Evolutionary conservation across 2,329 filamentous ascomycete genomes (phyloP).

Genomic region (Pseudonectria buxi): DNA sequence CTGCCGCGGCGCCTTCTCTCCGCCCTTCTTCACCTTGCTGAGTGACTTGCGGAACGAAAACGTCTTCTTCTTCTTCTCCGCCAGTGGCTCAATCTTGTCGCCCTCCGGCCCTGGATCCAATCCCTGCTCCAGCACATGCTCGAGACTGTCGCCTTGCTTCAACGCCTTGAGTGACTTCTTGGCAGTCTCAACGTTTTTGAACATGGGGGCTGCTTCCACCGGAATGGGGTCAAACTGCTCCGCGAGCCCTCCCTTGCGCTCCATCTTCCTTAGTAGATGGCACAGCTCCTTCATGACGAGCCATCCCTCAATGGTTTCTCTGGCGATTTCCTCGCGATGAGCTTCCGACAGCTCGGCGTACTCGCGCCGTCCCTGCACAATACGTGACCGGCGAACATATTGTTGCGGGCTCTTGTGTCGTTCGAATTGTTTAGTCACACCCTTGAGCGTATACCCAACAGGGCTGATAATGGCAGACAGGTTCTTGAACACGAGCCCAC

Average conservation of each 20-base stretch:
- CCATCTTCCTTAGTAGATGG: conserved; percentile 20
- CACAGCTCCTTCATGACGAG: conserved; percentile 27
- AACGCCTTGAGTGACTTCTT: conserved; percentile 39
- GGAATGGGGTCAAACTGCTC: conserved; percentile 26
- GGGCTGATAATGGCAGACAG: conserved; percentile 55
- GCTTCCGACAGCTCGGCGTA: conserved; percentile 28
- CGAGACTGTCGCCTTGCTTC: conserved; percentile 33
- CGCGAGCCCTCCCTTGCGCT: conserved; percentile 33
- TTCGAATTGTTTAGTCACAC: conserved; percentile 52
- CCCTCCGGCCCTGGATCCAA: neutral
- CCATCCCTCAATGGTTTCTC: conserved; percentile 26
- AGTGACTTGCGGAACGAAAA: conserved; percentile 13
- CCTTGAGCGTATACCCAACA: conserved; percentile 57
- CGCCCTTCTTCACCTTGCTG: neutral
- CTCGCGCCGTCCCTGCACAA: conserved; percentile 50
- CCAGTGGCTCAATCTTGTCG: conserved; percentile 7
- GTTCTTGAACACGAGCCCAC: conserved; percentile 58
- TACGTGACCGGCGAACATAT: conserved; percentile 50
- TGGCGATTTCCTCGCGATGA: conserved; percentile 18
- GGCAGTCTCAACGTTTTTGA: conserved; percentile 44
- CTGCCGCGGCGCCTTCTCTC: too few relatives aligned
- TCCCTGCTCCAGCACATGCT: conserved; percentile 16
- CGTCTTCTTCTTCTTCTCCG: conserved; percentile 9
- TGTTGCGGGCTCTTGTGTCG: conserved; percentile 46
- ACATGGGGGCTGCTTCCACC: conserved; percentile 27